Percentiles rank a stretch among this genome's conserved stretches.
Evolutionary conservation across 129 eudicot species (phyloP).

Genomic region (Tagetes erecta): DNA sequence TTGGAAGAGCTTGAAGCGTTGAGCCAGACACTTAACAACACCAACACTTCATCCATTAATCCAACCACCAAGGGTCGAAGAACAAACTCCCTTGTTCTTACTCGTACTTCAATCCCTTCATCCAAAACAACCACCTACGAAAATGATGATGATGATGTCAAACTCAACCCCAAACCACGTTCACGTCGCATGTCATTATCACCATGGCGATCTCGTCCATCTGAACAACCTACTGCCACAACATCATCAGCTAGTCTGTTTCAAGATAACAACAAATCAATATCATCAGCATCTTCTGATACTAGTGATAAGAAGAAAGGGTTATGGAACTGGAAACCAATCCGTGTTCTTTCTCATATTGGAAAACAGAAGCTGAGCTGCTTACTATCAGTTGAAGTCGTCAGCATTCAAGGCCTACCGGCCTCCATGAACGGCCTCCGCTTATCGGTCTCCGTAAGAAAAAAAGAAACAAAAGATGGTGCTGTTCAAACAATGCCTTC

Average conservation of each 20-base stretch:
- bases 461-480: slow-evolving; percentile 84
- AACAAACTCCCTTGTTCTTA: slow-evolving; percentile 78
- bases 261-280: slow-evolving; percentile 27
- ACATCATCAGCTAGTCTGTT: slow-evolving; percentile 11
- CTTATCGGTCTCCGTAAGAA: slow-evolving; percentile 74
- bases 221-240: slow-evolving; percentile 29
- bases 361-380: slow-evolving; percentile 89
- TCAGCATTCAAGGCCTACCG: slow-evolving; percentile 68
- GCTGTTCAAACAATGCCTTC: slow-evolving; percentile 98
- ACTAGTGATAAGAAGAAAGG: slow-evolving; percentile 58
- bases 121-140: slow-evolving; percentile 35
- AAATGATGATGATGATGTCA: slow-evolving; percentile 17
- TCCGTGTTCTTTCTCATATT: slow-evolving; percentile 71
- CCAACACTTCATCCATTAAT: slow-evolving; percentile 44
- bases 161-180: slow-evolving; percentile 64
- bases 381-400: slow-evolving; percentile 87
- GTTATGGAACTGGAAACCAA: slow-evolving; percentile 93
- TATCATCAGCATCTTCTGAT: no score
- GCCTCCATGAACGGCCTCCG: slow-evolving; percentile 96
- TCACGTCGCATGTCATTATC: slow-evolving; percentile 83
- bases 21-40: slow-evolving; percentile 62
- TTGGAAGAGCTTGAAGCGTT: slow-evolving; percentile 81
- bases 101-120: slow-evolving; percentile 59
- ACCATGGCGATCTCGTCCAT: slow-evolving; percentile 79
- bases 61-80: slow-evolving; percentile 45